These are phyloP conservation scores for Dichomitus squalens DNA, from an alignment of 1,284 basidiomycete species.

Conservation along the genomic window DNA sequence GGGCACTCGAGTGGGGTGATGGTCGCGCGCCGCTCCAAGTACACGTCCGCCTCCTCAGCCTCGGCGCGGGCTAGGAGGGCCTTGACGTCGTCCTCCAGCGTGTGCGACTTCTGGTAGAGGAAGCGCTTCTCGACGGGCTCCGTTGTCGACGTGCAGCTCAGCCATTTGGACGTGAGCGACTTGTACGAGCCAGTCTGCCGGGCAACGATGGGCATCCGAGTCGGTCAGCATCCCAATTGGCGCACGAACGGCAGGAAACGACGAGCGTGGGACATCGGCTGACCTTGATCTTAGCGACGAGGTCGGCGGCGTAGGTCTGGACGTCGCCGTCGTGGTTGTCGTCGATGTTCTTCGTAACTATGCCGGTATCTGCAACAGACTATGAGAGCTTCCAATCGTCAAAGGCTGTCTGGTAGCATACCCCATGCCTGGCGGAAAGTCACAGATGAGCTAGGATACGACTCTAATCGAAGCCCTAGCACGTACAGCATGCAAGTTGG, in stretches of 20 bases:
- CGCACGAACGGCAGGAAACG: too few species aligned
- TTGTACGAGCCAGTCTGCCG: conserved; percentile 43
- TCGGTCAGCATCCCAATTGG: too few species aligned
- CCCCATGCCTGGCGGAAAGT: not conserved
- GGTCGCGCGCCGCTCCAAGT: conserved; percentile 14
- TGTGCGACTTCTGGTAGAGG: conserved; percentile 21
- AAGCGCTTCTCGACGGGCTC: conserved; percentile 29
- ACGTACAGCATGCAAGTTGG: conserved; percentile 53
- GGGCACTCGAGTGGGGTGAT: conserved; percentile 49
- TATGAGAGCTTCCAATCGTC: too few species aligned
- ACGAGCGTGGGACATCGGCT: not conserved
- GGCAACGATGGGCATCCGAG: not conserved
- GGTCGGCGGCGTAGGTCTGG: conserved; percentile 39
- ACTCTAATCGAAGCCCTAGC: conserved; percentile 18
- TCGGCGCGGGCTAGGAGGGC: conserved; percentile 22
- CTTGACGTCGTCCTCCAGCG: conserved; percentile 39
- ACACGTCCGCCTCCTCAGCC: not conserved
- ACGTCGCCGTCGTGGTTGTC: conserved; percentile 42
- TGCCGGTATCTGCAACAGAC: conserved; percentile 43
- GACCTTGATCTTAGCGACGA: conserved; percentile 42
- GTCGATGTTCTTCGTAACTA: conserved; percentile 46
- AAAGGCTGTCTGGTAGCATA: not conserved
- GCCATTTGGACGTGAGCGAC: conserved; percentile 44
- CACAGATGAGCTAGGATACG: conserved; percentile 6
- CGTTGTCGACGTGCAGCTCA: conserved; percentile 47